A percentile compares a stretch with the other conserved stretches of the same genome.
phyloP scores from a whole-genome alignment of 805 yeast species.

The Barnettozyma salicaria region DNA sequence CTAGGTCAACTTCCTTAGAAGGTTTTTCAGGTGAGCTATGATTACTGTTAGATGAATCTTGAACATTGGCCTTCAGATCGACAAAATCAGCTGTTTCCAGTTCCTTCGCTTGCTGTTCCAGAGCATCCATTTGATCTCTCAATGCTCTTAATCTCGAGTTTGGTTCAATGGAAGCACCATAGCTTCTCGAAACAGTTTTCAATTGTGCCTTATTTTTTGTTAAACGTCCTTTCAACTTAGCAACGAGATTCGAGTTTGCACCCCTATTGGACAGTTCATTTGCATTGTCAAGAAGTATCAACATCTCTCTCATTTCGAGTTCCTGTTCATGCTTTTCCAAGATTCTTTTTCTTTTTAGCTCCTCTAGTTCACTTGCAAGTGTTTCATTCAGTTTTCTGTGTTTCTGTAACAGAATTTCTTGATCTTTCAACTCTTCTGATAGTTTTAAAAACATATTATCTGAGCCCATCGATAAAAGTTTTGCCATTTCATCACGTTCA shows the following conservation, averaged over 20 bases:
- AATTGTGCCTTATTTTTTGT: slow-evolving; percentile 35
- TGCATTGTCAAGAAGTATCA: slow-evolving; percentile 53
- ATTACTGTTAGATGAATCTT: slow-evolving; percentile 17
- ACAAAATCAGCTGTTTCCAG: slow-evolving; percentile 82
- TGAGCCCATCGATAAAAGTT: slow-evolving; percentile 68
- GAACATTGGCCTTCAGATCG: slow-evolving; percentile 31
- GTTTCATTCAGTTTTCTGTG: slow-evolving; percentile 59
- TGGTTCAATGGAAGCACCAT: slow-evolving; percentile 62
- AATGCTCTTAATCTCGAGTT: slow-evolving; percentile 67
- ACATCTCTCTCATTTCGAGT: slow-evolving; percentile 66
- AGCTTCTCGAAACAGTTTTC: slow-evolving; percentile 39
- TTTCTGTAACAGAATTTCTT: slow-evolving; percentile 48
- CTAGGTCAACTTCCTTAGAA: slow-evolving; percentile 46
- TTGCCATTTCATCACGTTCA: slow-evolving; percentile 56
- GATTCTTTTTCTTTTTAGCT: slow-evolving; percentile 46
- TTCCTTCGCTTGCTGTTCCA: slow-evolving; percentile 79
- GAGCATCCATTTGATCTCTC: slow-evolving; percentile 77
- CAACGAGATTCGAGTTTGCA: slow-evolving; percentile 30
- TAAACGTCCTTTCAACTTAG: slow-evolving; percentile 35
- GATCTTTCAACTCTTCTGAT: slow-evolving; percentile 56
- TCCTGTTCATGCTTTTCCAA: slow-evolving; percentile 72
- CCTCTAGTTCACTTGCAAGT: slow-evolving; percentile 56
- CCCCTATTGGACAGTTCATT: slow-evolving; percentile 26
- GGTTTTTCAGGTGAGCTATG: slow-evolving; percentile 29
- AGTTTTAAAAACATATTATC: slow-evolving; percentile 63